Evolutionary conservation across 2,329 filamentous ascomycete species (phyloP), one percentile per base, ranked within the genome.

Genomic region (Nigrograna mackinnonii): DNA sequence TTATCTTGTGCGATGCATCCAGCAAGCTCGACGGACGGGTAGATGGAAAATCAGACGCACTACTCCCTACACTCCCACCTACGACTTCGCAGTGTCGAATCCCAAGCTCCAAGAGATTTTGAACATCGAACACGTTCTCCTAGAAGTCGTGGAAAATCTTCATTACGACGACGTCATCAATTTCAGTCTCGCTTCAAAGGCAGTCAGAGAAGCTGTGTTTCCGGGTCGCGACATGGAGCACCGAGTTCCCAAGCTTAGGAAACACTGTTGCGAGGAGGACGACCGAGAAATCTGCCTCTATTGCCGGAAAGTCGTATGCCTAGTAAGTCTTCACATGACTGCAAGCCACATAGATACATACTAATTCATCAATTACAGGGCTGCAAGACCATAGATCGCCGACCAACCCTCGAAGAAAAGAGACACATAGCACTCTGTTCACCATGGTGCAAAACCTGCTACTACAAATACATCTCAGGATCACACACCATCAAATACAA

Each of bases 161-260:
- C 46, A 53, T 37, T 49, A 50, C 35, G 43, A 54, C 6, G 54
- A 58, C 31, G 35, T 58, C 13, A 39, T 54, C n/a, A 48, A 50
- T 41, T 22, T 58, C 4, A 51, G 50, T 26, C 30, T 51, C 11
- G 39, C 47, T 6, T 48, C 43, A 12, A 46, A 41, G 22, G 35
- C 41, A 7, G 40, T 52, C 3, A 22, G 52, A 9, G 54, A 58
- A 39, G 44, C 43, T 4, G 46, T 58, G 3, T 58, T 47, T 35
- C 54, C 54, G 6, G 19, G 19, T 3, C 18, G 26, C 3, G 54
- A 58, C 26, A 20, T 54, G 16, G n/a, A 24, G 17, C 37, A 45
- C 20, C 46, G 54, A 7, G 18, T 51, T 2, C 50, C 46, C 5
- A 58, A 58, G 28, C 35, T 58, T 4, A 44, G 35, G 24, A 21